Conservation (phyloP, 441 rosid genomes). For the Syzygium syzygioides region DNA sequence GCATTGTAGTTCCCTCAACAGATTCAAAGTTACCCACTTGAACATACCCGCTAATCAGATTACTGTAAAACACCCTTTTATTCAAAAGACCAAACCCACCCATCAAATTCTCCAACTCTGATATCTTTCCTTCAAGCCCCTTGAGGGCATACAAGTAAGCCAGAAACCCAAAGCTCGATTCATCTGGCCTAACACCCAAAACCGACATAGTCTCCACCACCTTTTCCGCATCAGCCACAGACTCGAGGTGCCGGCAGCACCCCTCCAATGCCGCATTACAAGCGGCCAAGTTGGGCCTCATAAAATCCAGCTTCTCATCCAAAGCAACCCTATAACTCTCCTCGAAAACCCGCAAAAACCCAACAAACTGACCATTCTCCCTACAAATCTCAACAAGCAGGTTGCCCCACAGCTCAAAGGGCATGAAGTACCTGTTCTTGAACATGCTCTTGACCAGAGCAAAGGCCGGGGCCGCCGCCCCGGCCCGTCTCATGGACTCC, state of each 20-base stretch:
- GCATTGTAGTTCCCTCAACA: slow-evolving; percentile 39
- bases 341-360: slow-evolving; percentile 57
- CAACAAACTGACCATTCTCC: slow-evolving; percentile 30
- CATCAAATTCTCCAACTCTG: slow-evolving; percentile 57
- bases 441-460: slow-evolving; percentile 71
- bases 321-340: slow-evolving; percentile 67
- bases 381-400: slow-evolving; percentile 48
- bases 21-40: slow-evolving; percentile 50
- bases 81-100: slow-evolving; percentile 44
- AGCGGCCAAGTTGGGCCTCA: slow-evolving; percentile 76
- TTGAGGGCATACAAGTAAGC: slow-evolving; percentile 66
- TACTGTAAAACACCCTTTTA: slow-evolving; percentile 33
- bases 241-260: slow-evolving; percentile 53
- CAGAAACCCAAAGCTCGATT: slow-evolving; percentile 68
- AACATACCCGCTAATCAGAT: slow-evolving; percentile 68
- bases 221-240: slow-evolving; percentile 56
- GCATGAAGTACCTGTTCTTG: slow-evolving; percentile 73
- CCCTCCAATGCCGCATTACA: slow-evolving; percentile 77
- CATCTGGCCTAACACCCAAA: slow-evolving; percentile 68
- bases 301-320: slow-evolving; percentile 63
- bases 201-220: slow-evolving; percentile 68
- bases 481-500: slow-evolving; percentile 51
- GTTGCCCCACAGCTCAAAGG: slow-evolving; percentile 74
- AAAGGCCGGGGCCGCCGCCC: slow-evolving; percentile 74
- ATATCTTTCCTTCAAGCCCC: slow-evolving; percentile 54